These are phyloP conservation scores for Penicillium sp. DNA, from an alignment of 2,329 filamentous ascomycete genomes.

Conservation along the genomic window DNA sequence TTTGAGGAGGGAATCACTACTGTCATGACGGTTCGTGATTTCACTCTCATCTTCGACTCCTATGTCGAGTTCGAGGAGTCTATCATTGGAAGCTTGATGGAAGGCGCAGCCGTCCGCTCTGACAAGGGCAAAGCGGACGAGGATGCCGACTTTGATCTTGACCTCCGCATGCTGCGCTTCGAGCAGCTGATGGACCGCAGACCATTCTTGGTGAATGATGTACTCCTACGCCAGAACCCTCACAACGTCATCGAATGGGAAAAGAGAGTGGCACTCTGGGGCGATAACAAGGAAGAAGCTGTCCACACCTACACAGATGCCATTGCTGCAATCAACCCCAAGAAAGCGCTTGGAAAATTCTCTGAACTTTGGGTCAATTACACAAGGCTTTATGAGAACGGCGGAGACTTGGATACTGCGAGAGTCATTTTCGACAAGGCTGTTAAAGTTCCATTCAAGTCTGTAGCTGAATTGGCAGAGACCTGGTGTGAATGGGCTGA, in stretches of 20 bases:
- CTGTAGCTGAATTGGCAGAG: conserved; percentile 92
- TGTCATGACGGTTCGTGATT: conserved; percentile 98
- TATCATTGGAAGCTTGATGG: conserved; percentile 87
- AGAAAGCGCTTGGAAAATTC: conserved; percentile 89
- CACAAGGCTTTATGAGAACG: conserved; percentile 92
- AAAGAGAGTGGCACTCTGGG: conserved; percentile 94
- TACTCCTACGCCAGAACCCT: conserved; percentile 89
- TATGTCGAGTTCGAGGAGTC: conserved; percentile 98
- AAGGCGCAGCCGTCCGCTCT: conserved; percentile 76
- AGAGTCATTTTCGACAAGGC: conserved; percentile 96
- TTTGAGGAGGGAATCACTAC: conserved; percentile 97
- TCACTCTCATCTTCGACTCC: conserved; percentile 92
- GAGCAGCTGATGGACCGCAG: conserved; percentile 97
- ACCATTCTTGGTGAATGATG: conserved; percentile 94
- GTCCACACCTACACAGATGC: conserved; percentile 94
- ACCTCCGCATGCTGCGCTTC: conserved; percentile 96
- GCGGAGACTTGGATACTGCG: conserved; percentile 79
- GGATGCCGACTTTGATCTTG: conserved; percentile 87
- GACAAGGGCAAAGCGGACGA: conserved; percentile 76
- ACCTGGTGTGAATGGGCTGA: conserved; percentile 99
- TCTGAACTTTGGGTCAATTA: conserved; percentile 96
- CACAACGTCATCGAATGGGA: conserved; percentile 97
- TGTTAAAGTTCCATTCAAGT: conserved; percentile 96
- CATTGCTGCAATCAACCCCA: conserved; percentile 88
- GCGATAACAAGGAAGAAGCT: conserved; percentile 84